A percentile compares a stretch with the other conserved stretches of the same genome.
Conservation (phyloP, 2,329 filamentous ascomycete genomes). For the Fusarium metavorans region DNA sequence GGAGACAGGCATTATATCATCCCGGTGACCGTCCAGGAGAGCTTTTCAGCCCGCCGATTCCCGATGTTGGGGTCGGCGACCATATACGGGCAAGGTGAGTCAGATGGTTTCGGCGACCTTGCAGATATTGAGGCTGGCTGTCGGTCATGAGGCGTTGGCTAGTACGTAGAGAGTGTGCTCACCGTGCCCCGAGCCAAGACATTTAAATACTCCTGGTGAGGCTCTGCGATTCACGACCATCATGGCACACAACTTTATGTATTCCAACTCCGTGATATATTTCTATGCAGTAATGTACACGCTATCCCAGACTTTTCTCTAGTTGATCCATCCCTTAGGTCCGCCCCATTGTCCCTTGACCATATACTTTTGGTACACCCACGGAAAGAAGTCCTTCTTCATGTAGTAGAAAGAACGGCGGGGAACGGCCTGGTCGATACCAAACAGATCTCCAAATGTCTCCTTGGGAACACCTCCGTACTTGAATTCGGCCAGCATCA, state of each 20-base stretch:
- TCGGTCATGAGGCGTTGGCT: background rate
- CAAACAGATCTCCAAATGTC: slow-evolving; percentile 67
- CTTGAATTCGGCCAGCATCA: slow-evolving; percentile 74
- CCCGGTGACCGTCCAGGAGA: background rate
- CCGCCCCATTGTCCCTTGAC: slow-evolving; percentile 73
- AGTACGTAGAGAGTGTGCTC: background rate
- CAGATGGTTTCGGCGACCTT: background rate
- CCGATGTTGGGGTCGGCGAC: slow-evolving; percentile 1
- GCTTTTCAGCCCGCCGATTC: background rate
- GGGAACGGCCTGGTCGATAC: slow-evolving; percentile 68
- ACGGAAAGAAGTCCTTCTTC: slow-evolving; percentile 77
- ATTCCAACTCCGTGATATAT: slow-evolving; percentile 16
- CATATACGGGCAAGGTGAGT: background rate
- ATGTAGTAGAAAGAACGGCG: slow-evolving; percentile 70
- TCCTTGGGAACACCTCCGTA: slow-evolving; percentile 73
- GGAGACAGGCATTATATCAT: background rate
- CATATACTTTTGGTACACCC: slow-evolving; percentile 72
- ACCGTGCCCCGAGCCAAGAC: background rate
- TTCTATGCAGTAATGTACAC: slow-evolving; percentile 10
- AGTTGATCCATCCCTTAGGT: slow-evolving; percentile 62
- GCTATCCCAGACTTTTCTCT: slow-evolving; percentile 5
- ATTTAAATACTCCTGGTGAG: background rate
- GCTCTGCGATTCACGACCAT: background rate
- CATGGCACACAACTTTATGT: background rate
- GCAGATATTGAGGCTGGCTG: background rate